phyloP scores from a whole-genome alignment of 2,329 filamentous ascomycete species.

The Bertia moriformis region DNA sequence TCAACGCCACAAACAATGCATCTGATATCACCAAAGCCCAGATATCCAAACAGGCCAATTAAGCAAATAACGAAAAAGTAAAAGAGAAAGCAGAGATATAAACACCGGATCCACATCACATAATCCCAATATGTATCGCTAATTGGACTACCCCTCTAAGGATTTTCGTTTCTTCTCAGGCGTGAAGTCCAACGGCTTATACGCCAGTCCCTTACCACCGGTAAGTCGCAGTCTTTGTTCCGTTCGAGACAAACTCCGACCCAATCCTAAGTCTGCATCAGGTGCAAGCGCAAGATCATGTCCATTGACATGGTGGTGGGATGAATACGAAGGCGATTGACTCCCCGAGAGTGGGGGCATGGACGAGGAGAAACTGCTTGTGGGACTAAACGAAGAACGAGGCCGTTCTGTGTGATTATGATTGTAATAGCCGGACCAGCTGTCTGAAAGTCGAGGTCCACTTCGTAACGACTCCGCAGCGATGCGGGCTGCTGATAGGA shows the following conservation, averaged over 20 bases:
- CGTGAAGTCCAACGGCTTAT: constrained; percentile 16
- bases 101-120: no score
- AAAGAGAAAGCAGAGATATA: no score
- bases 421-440: background rate
- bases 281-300: constrained; percentile 23
- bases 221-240: constrained; percentile 24
- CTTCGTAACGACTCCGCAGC: constrained; percentile 19
- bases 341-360: constrained; percentile 9
- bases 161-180: constrained; percentile 1
- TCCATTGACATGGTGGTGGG: constrained; percentile 14
- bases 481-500: constrained; percentile 22
- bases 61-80: no score
- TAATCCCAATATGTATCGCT: no score
- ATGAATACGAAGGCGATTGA: constrained; percentile 10
- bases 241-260: constrained; percentile 21
- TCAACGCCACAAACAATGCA: no score
- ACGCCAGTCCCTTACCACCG: constrained; percentile 24
- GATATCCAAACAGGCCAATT: no score
- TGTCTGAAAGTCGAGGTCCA: constrained; percentile 12
- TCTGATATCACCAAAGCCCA: no score
- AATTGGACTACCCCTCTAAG: no score
- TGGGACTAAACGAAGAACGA: background rate
- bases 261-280: constrained; percentile 17
- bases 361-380: background rate
- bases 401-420: no score